phyloP scores from a whole-genome alignment of 192 early-diverging fungal genomes.

The Mortierella hygrophila region DNA sequence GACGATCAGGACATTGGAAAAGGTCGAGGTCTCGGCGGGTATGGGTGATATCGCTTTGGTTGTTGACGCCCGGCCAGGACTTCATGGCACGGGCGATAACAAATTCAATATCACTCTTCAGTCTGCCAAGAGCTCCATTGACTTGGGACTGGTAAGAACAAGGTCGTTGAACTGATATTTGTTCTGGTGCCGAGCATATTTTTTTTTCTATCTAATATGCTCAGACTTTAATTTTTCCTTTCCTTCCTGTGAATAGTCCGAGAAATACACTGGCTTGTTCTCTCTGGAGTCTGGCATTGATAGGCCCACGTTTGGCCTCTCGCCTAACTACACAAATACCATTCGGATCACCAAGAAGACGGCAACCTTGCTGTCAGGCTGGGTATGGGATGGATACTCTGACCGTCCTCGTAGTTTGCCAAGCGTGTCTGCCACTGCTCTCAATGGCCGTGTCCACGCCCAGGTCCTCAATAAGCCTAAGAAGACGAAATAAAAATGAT shows the following conservation, averaged over 20 bases:
- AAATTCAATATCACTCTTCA: not conserved
- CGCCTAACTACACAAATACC: not conserved
- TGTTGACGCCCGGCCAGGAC: not conserved
- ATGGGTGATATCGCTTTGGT: not conserved
- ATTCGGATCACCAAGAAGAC: not conserved
- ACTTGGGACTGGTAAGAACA: slow-evolving; percentile 7
- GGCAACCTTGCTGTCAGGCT: not conserved
- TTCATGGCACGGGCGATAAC: no score
- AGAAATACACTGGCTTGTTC: not conserved
- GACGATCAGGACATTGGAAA: not conserved
- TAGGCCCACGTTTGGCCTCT: not conserved
- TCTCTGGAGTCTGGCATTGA: slow-evolving; percentile 3
- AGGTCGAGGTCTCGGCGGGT: not conserved
- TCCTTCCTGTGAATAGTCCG: not conserved
- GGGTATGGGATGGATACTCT: not conserved
- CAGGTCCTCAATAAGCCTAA: not conserved
- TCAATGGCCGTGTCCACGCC: not conserved
- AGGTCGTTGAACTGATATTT: no score
- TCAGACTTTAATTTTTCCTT: no score
- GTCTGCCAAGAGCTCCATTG: not conserved
- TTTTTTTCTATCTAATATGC: not conserved
- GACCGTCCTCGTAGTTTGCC: not conserved
- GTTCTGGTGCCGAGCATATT: not conserved
- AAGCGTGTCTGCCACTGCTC: not conserved
- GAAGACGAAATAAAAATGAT: not conserved